Conservation (phyloP, 73 alveolate genomes). For the Uronychia setigera region DNA sequence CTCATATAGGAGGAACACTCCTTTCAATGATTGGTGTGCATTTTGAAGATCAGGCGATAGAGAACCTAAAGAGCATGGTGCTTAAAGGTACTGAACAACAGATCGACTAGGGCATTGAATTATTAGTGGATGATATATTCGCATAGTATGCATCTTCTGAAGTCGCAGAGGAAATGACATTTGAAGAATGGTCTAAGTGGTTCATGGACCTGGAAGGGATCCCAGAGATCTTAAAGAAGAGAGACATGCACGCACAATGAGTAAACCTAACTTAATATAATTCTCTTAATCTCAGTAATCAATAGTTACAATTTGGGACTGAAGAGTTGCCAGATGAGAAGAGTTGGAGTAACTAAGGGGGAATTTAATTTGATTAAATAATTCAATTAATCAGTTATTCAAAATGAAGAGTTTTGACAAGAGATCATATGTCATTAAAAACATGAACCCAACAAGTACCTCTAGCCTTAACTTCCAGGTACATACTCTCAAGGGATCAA, state of each 20-base stretch:
- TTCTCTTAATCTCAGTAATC: no score
- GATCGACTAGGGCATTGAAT: conserved; percentile 52
- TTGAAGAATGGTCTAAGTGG: conserved; percentile 67
- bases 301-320: no score
- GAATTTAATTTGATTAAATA: no score
- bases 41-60: conserved; percentile 51
- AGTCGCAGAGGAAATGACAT: conserved; percentile 51
- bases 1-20: conserved; percentile 48
- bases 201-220: conserved; percentile 52
- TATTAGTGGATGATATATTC: conserved; percentile 57
- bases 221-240: not conserved
- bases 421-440: not conserved
- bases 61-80: conserved; percentile 25
- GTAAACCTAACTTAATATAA: not conserved
- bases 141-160: conserved; percentile 23
- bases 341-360: no score
- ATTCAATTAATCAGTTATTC: no score
- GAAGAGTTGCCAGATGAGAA: no score
- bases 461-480: not conserved
- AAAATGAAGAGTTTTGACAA: not conserved
- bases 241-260: not conserved
- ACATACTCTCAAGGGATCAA: not conserved
- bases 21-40: conserved; percentile 27
- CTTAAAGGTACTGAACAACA: conserved; percentile 40
- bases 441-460: not conserved